phyloP scores from a whole-genome alignment of 1,284 basidiomycete genomes.

The Kalmanozyma brasiliensis region DNA sequence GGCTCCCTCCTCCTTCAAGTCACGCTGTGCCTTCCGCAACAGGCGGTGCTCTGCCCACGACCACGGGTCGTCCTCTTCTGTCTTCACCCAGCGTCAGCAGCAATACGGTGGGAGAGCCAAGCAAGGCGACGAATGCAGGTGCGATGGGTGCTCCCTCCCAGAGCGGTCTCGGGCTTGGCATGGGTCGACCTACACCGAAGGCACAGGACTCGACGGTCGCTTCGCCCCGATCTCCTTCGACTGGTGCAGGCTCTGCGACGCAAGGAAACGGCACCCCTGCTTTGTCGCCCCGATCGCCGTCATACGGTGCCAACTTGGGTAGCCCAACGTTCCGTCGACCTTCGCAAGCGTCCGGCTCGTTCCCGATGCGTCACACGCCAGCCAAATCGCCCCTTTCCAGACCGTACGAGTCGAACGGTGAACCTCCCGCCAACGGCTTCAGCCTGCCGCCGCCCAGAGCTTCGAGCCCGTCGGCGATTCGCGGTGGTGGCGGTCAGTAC shows the following conservation, averaged over 20 bases:
- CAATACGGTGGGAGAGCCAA: constrained; percentile 7
- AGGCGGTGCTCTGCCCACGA: constrained; percentile 3
- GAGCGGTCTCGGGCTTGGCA: constrained; percentile 17
- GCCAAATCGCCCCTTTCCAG: constrained; percentile 47
- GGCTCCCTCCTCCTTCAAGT: constrained; percentile 33
- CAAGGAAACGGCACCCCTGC: constrained; percentile 6
- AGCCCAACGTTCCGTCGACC: constrained; percentile 39
- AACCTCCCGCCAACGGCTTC: constrained; percentile 31
- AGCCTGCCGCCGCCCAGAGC: constrained; percentile 42
- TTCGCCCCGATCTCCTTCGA: constrained; percentile 35
- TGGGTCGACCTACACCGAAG: constrained; percentile 28
- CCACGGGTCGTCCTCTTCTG: constrained; percentile 28
- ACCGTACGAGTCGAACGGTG: constrained; percentile 34
- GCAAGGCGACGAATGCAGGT: constrained; percentile 6
- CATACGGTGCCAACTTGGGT: constrained; percentile 27
- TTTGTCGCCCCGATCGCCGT: constrained; percentile 36
- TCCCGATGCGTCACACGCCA: constrained; percentile 50
- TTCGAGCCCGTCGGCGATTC: constrained; percentile 25
- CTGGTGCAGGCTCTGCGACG: constrained; percentile 7
- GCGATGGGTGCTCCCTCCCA: neutral
- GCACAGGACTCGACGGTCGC: constrained; percentile 16
- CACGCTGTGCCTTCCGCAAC: constrained; percentile 19
- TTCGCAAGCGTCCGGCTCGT: constrained; percentile 45
- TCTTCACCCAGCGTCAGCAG: constrained; percentile 11
- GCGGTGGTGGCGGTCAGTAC: constrained; percentile 14